Evolutionary conservation across 495 filamentous ascomycete species (phyloP), one percentile per base, ranked within the genome.

Genomic region (Filosporella fistucella): DNA sequence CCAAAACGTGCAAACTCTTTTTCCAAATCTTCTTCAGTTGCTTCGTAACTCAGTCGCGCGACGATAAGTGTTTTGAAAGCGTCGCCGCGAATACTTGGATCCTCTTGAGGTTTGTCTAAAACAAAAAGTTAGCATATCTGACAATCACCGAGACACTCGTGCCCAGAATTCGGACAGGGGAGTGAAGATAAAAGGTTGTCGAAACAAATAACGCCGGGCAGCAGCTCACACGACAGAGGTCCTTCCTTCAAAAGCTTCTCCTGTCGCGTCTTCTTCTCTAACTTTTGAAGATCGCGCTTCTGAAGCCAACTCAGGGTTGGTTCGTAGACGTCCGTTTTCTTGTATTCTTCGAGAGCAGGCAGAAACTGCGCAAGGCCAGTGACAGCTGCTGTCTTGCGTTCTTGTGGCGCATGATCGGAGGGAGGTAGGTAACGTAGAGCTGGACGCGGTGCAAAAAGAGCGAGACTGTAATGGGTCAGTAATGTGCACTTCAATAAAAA

Each of bases 1-100:
- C 93, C 93, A 67, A 87, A 98, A 17, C 93, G 84, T 10, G 88
- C 85, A 68, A 98, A 98, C 65, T 97, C 91, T 51, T 86, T 78
- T 70, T 96, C 90, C 14, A 98, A 72, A 64, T 98, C 93, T 51
- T 88, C 79, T 58, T 90, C 85, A 43, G 86, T 90, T 20, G 84
- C 83, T 55, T 91, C 87, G 58, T 94, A 97, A 59, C 82, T 88
- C 36, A 98, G 78, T 34, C 94, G 84, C 24, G 88, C 82, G 45
- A 98, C 85, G 58, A 98, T 96, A 38, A 97, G 77, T 25, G 93
- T 97, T 64, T 85, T 95, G 78, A 89, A 97, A 1, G 91, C 82
- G 68, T 97, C 91, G 22, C 94, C 94, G 55, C 88, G 78, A 38
- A 93, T 82, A 59, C 95, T 88, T 2, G 85, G 76, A 58, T 98